Evolutionary conservation across 345 rosid species (phyloP).

Genomic region (Ricinus communis): DNA sequence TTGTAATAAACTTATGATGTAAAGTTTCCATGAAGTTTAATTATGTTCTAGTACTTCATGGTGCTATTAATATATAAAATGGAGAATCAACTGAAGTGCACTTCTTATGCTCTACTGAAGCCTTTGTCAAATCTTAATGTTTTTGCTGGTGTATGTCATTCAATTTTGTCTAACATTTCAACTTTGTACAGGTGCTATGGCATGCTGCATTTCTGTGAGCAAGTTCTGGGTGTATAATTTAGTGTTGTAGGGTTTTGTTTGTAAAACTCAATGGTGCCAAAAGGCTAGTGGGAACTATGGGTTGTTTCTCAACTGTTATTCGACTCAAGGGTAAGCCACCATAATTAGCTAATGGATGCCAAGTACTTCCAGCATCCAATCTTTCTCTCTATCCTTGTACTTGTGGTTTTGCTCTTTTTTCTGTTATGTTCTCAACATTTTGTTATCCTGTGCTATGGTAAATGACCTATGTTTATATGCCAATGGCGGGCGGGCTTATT

Average conservation of each 20-base stretch:
- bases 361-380: constrained; percentile 3
- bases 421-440: background rate
- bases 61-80: background rate
- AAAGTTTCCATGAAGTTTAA: constrained; percentile 4
- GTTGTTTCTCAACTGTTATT: constrained; percentile 38
- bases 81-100: background rate
- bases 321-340: constrained; percentile 46
- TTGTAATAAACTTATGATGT: background rate
- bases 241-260: constrained; percentile 28
- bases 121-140: background rate
- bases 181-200: constrained; percentile 23
- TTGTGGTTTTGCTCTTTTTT: background rate
- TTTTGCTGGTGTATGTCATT: constrained; percentile 2
- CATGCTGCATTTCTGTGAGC: constrained; percentile 17
- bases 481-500: constrained; percentile 33
- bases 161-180: constrained; percentile 13
- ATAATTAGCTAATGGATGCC: constrained; percentile 8
- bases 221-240: constrained; percentile 15
- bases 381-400: background rate
- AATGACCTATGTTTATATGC: constrained; percentile 10
- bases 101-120: constrained; percentile 4
- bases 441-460: background rate
- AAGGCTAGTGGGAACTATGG: constrained; percentile 51
- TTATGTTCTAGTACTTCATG: background rate
- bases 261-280: constrained; percentile 49